Percentiles rank a stretch among this genome's conserved stretches.
These are phyloP conservation scores for Hevea brasiliensis DNA, from an alignment of 345 rosid species.

Conservation along the genomic window DNA sequence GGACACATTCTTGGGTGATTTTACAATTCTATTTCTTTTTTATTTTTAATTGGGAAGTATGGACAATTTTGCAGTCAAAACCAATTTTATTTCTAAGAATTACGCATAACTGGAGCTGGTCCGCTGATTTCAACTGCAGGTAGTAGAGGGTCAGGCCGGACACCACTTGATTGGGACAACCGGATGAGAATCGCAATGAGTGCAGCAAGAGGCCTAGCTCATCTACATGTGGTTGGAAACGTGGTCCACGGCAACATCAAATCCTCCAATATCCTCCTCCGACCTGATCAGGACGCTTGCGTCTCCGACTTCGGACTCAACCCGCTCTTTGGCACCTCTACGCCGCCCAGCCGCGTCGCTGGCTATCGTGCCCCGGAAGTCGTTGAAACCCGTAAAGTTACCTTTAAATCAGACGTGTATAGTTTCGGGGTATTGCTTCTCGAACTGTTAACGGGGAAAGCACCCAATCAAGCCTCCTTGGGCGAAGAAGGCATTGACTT, in stretches of 20 bases:
- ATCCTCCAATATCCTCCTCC: conserved; percentile 83
- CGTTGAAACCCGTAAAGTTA: conserved; percentile 68
- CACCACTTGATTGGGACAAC: conserved; percentile 92
- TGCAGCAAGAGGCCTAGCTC: conserved; percentile 69
- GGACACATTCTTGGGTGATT: too few species aligned
- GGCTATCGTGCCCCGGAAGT: conserved; percentile 98
- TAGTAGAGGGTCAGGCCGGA: conserved; percentile 85
- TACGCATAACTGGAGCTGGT: conserved; percentile 1
- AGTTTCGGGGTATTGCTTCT: conserved; percentile 89
- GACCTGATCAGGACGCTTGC: conserved; percentile 61
- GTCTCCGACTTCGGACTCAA: conserved; percentile 86
- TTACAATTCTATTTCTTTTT: too few species aligned
- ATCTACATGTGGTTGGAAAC: conserved; percentile 68
- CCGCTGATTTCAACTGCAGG: conserved; percentile 40
- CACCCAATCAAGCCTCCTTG: conserved; percentile 90
- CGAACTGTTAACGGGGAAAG: conserved; percentile 84
- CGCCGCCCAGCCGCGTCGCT: conserved; percentile 68
- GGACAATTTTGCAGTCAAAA: neutral
- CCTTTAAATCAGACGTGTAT: conserved; percentile 85
- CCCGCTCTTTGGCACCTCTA: conserved; percentile 59
- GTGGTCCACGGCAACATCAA: conserved; percentile 89
- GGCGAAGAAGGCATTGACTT: conserved; percentile 97
- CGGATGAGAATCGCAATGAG: conserved; percentile 73
- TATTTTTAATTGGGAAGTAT: neutral
- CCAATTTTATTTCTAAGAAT: neutral